Evolutionary conservation across 257 asterid genomes (phyloP), one percentile per base, ranked within the genome.

Genomic region (Ballota nigra): DNA sequence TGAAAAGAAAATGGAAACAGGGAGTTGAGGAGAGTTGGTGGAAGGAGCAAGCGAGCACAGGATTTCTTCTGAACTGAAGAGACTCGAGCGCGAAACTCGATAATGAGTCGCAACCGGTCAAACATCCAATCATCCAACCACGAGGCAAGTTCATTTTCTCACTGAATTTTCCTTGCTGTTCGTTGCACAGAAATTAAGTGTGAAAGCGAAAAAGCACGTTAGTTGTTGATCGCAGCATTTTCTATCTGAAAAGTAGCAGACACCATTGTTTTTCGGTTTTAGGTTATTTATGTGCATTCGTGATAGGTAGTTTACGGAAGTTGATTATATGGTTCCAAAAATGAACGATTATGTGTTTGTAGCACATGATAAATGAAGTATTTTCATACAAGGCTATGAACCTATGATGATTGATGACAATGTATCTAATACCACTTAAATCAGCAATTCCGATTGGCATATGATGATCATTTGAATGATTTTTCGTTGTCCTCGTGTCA

Each of bases 121-220:
- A n/a, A n/a, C n/a, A n/a, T n/a, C n/a, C n/a, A n/a, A n/a, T n/a
- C n/a, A n/a, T n/a, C n/a, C n/a, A n/a, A n/a, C n/a, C n/a, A n/a
- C n/a, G 92, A 87, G 73, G 81, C 81, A 16, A 83, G 79, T 47
- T 81, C 80, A 16, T 71, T 63, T 22, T 83, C 90, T 63, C 81
- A 63, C 15, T 79, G 75, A n/a, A 33, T 6, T 73, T 19, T 26
- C 7, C 29, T 70, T 23, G 75, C 51, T 20, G 19, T 43, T 38
- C 53, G 1, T 66, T 83, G 86, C 81, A 81, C 84, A 83, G 76
- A 78, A 60, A 69, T 69, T 60, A 34, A 45, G 75, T 78, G 82
- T 78, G 82, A 79, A 78, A n/a, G n/a, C 71, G 72, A 69, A 63
- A 53, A 61, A 56, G 58, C 55, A 55, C 65, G 11, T 24, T 76